These are phyloP conservation scores for Apiospora aurea DNA, from an alignment of 2,329 filamentous ascomycete species.

Conservation along the genomic window DNA sequence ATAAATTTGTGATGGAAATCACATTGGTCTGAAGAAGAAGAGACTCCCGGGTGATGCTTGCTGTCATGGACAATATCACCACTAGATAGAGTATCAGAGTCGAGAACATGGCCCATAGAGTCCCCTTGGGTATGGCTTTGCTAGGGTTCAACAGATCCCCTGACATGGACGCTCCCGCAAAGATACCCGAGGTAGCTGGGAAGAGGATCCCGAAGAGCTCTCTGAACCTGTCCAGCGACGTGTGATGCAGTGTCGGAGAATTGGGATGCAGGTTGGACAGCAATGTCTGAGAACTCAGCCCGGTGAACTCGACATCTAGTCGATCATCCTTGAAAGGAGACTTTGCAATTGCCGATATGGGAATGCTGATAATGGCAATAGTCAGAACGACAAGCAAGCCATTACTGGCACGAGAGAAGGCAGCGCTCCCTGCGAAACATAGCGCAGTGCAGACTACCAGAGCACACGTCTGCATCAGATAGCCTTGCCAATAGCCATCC, in stretches of 20 bases:
- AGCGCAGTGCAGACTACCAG: constrained; percentile 75
- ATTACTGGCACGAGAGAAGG: constrained; percentile 83
- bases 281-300: constrained; percentile 74
- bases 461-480: constrained; percentile 76
- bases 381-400: constrained; percentile 74
- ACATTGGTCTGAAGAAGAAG: constrained; percentile 80
- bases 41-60: constrained; percentile 76
- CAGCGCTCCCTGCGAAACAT: constrained; percentile 79
- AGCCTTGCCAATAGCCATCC: constrained; percentile 78
- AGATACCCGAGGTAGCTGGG: constrained; percentile 67
- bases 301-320: constrained; percentile 78
- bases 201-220: constrained; percentile 88
- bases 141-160: constrained; percentile 84
- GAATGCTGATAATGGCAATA: constrained; percentile 80
- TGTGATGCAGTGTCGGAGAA: constrained; percentile 66
- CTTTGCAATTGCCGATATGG: constrained; percentile 74
- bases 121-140: constrained; percentile 85
- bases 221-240: constrained; percentile 74
- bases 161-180: constrained; percentile 86
- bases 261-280: constrained; percentile 78
- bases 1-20: constrained; percentile 83
- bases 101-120: constrained; percentile 76
- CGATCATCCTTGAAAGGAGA: constrained; percentile 70
- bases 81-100: constrained; percentile 80
- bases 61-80: constrained; percentile 80